Evolutionary conservation across 345 rosid species (phyloP).

Genomic region (Gossypium stocksii): DNA sequence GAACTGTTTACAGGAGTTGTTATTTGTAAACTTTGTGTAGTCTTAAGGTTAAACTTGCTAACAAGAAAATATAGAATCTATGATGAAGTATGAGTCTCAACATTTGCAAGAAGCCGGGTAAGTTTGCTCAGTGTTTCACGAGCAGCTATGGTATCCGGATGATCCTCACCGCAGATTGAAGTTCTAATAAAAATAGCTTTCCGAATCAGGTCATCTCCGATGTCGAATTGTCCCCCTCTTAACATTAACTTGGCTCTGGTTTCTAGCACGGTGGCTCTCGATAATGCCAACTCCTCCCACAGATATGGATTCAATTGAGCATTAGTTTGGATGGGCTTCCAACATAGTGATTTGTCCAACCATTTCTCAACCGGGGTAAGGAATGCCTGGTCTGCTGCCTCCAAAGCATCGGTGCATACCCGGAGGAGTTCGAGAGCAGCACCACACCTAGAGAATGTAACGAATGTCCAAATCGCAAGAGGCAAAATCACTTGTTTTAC

Average conservation of each 20-base stretch:
- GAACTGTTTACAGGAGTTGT: slow-evolving; percentile 30
- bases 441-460: slow-evolving; percentile 72
- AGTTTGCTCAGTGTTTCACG: slow-evolving; percentile 78
- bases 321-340: slow-evolving; percentile 79
- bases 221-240: slow-evolving; percentile 74
- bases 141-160: slow-evolving; percentile 75
- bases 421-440: slow-evolving; percentile 83
- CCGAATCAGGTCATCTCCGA: slow-evolving; percentile 84
- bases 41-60: slow-evolving; percentile 39
- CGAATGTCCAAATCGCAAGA: slow-evolving; percentile 66
- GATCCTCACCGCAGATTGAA: slow-evolving; percentile 83
- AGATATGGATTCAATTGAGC: slow-evolving; percentile 86
- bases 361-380: slow-evolving; percentile 84
- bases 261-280: slow-evolving; percentile 86
- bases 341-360: slow-evolving; percentile 81
- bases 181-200: slow-evolving; percentile 83
- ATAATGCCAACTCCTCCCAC: slow-evolving; percentile 89
- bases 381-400: slow-evolving; percentile 76
- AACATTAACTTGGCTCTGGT: slow-evolving; percentile 87
- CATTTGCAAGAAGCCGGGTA: slow-evolving; percentile 70
- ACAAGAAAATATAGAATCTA: slow-evolving; percentile 35
- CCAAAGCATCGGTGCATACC: slow-evolving; percentile 79
- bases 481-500: slow-evolving; percentile 70
- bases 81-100: slow-evolving; percentile 65
- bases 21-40: slow-evolving; percentile 38